These are phyloP conservation scores for Juglanconis sp. DNA, from an alignment of 2,329 filamentous ascomycete species.

Conservation along the genomic window DNA sequence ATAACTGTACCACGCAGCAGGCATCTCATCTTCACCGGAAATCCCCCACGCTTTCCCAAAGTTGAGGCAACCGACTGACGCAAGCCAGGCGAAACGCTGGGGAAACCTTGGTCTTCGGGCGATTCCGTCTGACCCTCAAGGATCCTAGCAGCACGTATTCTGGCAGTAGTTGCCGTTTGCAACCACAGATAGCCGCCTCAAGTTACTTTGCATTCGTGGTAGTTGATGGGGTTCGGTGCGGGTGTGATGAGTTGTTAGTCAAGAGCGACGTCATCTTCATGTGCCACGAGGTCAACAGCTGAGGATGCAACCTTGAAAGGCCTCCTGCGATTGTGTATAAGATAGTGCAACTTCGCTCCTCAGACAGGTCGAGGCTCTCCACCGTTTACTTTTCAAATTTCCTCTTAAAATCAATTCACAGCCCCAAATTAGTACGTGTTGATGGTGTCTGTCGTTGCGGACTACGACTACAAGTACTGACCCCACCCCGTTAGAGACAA, in stretches of 20 bases:
- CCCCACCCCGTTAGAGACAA: neutral
- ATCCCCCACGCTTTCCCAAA: neutral
- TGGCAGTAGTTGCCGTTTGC: neutral
- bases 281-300: constrained; percentile 2
- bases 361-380: neutral
- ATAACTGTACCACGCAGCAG: no score
- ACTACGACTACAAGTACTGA: neutral
- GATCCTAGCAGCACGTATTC: neutral
- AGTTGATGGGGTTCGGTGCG: neutral
- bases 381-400: neutral
- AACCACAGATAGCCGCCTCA: neutral
- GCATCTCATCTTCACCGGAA: no score
- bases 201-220: neutral
- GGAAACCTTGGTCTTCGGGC: neutral
- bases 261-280: constrained; percentile 16
- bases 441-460: neutral
- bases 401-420: no score
- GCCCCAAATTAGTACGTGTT: neutral
- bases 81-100: constrained; percentile 3
- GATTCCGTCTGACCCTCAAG: no score
- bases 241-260: constrained; percentile 11
- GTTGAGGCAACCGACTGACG: constrained; percentile 12
- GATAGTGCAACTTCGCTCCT: constrained; percentile 10
- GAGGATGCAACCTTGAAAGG: neutral
- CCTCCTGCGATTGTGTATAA: constrained; percentile 11